These are phyloP conservation scores for Pleurozium schreberi DNA, from an alignment of 225 moss, liverwort and hornwort genomes.

Conservation along the genomic window DNA sequence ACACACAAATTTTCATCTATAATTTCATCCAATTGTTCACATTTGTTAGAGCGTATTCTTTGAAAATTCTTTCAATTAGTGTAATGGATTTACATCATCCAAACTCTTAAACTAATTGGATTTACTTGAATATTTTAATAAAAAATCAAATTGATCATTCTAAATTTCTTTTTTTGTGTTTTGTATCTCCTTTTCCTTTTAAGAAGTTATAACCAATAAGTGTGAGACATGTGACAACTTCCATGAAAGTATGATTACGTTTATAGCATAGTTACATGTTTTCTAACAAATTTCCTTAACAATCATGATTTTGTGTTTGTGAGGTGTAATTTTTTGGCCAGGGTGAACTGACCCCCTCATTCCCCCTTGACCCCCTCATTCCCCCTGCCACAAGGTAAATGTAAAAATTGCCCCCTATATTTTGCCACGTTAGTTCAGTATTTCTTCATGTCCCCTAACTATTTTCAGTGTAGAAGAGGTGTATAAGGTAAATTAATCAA, in stretches of 20 bases:
- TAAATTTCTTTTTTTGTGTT: not conserved
- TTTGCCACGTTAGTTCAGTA: too few species aligned
- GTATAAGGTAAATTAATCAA: too few species aligned
- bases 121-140: not conserved
- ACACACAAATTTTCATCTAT: too few species aligned
- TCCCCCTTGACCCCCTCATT: too few species aligned
- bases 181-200: not conserved
- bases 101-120: not conserved
- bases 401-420: too few species aligned
- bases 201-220: not conserved
- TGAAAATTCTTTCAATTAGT: not conserved
- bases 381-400: too few species aligned
- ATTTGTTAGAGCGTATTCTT: not conserved
- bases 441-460: too few species aligned
- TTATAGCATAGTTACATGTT: accelerated
- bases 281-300: not conserved
- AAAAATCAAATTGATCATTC: not conserved
- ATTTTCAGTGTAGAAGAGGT: too few species aligned
- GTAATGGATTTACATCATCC: too few species aligned
- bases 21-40: not conserved
- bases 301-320: not conserved
- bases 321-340: not conserved
- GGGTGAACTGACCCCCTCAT: too few species aligned
- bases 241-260: accelerated
- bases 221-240: not conserved